phyloP scores from a whole-genome alignment of 2,329 filamentous ascomycete species.

The Colletotrichum karsti region DNA sequence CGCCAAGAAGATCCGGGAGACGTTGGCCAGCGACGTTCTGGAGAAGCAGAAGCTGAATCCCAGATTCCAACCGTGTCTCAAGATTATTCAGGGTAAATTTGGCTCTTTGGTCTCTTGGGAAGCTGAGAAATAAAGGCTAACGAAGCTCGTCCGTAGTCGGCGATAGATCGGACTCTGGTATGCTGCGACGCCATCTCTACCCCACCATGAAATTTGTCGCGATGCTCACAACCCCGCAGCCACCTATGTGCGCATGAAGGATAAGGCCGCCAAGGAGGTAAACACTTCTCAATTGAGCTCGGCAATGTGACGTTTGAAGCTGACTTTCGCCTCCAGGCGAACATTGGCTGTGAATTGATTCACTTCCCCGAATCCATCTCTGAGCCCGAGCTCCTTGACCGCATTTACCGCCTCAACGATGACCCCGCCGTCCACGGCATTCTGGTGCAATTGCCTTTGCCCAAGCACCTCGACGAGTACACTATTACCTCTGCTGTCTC shows the following conservation, averaged over 20 bases:
- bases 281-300: conserved; percentile 4
- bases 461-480: conserved; percentile 90
- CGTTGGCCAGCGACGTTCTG: conserved; percentile 81
- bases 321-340: conserved; percentile 67
- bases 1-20: conserved; percentile 89
- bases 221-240: conserved; percentile 59
- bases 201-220: conserved; percentile 30
- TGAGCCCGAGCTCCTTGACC: conserved; percentile 85
- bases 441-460: conserved; percentile 91
- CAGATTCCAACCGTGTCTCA: conserved; percentile 87
- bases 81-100: conserved; percentile 88
- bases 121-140: conserved; percentile 3
- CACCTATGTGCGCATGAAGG: conserved; percentile 99
- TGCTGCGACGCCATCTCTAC: conserved; percentile 41
- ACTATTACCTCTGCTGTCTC: conserved; percentile 88
- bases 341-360: conserved; percentile 86
- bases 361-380: conserved; percentile 84
- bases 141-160: conserved; percentile 68
- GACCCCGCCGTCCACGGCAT: conserved; percentile 89
- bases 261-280: conserved; percentile 95
- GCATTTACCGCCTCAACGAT: conserved; percentile 85
- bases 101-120: background rate
- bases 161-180: conserved; percentile 91
- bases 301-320: background rate
- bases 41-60: conserved; percentile 84